Conservation (phyloP, 2,329 filamentous ascomycete genomes). For the Juglanconis juglandina region DNA sequence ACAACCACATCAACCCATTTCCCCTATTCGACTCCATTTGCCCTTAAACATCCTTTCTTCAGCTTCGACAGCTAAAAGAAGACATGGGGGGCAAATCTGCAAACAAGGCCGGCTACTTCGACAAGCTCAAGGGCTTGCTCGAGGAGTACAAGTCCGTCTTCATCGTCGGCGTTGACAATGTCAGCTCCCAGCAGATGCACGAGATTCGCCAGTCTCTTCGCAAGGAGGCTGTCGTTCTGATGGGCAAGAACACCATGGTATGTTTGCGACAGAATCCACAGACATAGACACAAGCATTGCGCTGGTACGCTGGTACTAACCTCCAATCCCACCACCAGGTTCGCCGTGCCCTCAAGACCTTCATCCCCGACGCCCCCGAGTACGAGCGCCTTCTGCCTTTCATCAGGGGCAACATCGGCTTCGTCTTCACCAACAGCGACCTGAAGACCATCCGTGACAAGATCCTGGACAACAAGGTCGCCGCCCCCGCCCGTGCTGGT, state of each 20-base stretch:
- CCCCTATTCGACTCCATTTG: slow-evolving; percentile 35
- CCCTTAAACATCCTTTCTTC: slow-evolving; percentile 99
- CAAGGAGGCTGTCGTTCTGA: slow-evolving; percentile 89
- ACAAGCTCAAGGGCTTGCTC: slow-evolving; percentile 97
- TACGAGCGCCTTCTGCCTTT: slow-evolving; percentile 96
- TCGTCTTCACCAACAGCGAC: slow-evolving; percentile 98
- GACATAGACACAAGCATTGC: background rate
- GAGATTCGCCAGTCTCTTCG: slow-evolving; percentile 94
- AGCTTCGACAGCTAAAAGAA: slow-evolving; percentile 64
- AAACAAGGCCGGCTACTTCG: slow-evolving; percentile 97
- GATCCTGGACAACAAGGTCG: slow-evolving; percentile 95
- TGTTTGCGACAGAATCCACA: slow-evolving; percentile 23
- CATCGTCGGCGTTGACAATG: slow-evolving; percentile 98
- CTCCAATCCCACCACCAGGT: slow-evolving; percentile 49
- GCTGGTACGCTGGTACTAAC: background rate
- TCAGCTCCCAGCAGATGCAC: slow-evolving; percentile 99
- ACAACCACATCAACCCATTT: slow-evolving; percentile 15
- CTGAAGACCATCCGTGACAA: slow-evolving; percentile 90
- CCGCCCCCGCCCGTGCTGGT: slow-evolving; percentile 95
- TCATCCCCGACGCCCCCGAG: slow-evolving; percentile 85
- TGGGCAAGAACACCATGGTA: slow-evolving; percentile 99
- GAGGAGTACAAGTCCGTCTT: slow-evolving; percentile 97
- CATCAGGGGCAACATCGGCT: slow-evolving; percentile 97
- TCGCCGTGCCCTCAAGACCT: slow-evolving; percentile 95
- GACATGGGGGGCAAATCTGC: slow-evolving; percentile 97